Base-by-base conservation (phyloP, 1,284 basidiomycete genomes). In the Puccinia brachypodii region DNA sequence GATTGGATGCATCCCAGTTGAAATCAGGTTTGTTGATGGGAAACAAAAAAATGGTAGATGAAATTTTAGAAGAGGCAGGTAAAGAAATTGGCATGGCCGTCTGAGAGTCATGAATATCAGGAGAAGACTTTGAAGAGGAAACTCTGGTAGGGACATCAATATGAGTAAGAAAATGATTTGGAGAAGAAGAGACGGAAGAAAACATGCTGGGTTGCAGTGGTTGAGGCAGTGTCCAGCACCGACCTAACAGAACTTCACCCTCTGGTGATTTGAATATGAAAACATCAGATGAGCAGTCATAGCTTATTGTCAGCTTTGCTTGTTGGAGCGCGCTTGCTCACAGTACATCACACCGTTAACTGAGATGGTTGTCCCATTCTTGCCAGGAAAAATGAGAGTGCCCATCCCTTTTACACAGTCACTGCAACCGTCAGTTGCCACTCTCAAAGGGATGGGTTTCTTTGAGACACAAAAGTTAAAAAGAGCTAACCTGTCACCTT, bases 341-440 rank as follows among this genome's bases (percentile, higher is more conserved):
- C 72, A 74, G 38, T 38, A 74, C 36, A 42, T 33, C 16, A 69
- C 14, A 11, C 36, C 36, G 3, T 69, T 69, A 25, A 69, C n/a
- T 11, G 36, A 40, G 22, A 36, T 38, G 25, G 42, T 74, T 31
- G 11, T 74, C 42, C n/a, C 44, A 58, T 74, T 31, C 25, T 13
- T 25, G 9, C 72, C 72, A 56, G 47, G 47, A 60, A 74, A 74
- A 74, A 38, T 58, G 11, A 74, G 31, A 6, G 44, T 56, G n/a
- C 72, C 72, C 72, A 56, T 31, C 11, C 72, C 50, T 74, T 9
- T 50, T 22, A 75, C 28, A 25, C 36, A 58, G 4, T 75, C 25
- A 60, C 13, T 38, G 33, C 42, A 75, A 25, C 33, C 33, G n/a
- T 69, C 66, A 69, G 66, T 69, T 11, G 66, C 66, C n/a, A 75